Base-by-base conservation (phyloP, 164 flowering plant species). In the Umbilicus rupestris region DNA sequence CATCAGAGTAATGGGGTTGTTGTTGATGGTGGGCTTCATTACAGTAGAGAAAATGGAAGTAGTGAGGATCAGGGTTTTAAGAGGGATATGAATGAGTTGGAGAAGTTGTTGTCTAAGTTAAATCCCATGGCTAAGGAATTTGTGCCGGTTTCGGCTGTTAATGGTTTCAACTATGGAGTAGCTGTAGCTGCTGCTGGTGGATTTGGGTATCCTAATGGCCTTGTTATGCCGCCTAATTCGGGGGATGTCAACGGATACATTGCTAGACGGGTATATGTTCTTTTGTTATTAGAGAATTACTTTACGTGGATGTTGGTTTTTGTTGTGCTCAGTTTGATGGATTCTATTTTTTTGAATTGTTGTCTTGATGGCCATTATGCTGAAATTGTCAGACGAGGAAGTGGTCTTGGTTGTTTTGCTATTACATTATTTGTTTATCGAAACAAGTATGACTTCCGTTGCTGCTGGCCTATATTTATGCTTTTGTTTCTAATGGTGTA, bases 71-170 rank as follows among this genome's bases (percentile, higher is more conserved):
- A 78, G 69, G 78, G 81, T 68, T 80, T 79, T 68, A 80, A 86
- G 64, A 70, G 74, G 69, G 92, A 87, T 26, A 85, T 87, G 81
- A 84, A 92, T 75, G 95, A 89, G 68, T 76, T 89, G 78, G 85
- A 81, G 74, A 94, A 92, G 69, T 81, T 89, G 22, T 82, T 89
- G 45, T 92, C 96, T 2, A 92, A 92, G 76, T 72, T 92, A 64
- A 92, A 92, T 65, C 97, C 97, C 19, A 79, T 87, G 92, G 97
- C 97, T 42, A 79, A 83, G 69, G 97, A 89, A 68, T 92, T 92
- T 70, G 89, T 92, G 39, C 97, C 97, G 15, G 86, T 87, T 4
- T 89, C 96, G 2, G 80, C 81, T 26, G 68, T 67, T 67, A 68
- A 60, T 63, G 65, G 65, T n/a, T 37, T 35, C n/a, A 63, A 41